Percentiles rank a stretch among this genome's conserved stretches.
Conservation (phyloP, 805 yeast genomes). For the Kodamaea nitidulidarum region DNA sequence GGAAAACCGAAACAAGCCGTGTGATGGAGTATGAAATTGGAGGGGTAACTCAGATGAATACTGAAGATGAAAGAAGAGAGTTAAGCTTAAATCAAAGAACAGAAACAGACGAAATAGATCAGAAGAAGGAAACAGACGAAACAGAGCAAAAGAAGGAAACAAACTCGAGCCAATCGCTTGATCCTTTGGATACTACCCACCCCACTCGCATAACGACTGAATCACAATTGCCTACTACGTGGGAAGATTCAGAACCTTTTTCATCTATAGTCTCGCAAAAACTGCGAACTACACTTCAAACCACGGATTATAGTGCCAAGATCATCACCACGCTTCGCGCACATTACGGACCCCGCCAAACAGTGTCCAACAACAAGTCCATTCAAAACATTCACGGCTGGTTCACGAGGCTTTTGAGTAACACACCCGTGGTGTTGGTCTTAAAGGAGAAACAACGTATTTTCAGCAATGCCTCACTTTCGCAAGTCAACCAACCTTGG, state of each 20-base stretch:
- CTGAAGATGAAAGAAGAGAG: too few species aligned
- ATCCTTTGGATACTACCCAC: too few species aligned
- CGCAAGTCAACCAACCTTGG: conserved; percentile 21
- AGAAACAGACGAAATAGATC: too few species aligned
- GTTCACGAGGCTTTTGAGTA: conserved; percentile 24
- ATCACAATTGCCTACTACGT: too few species aligned
- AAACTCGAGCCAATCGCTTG: too few species aligned
- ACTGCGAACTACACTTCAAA: conserved; percentile 14
- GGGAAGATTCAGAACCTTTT: neutral
- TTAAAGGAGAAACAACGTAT: conserved; percentile 26
- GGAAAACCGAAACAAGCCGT: too few species aligned
- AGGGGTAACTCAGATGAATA: too few species aligned
- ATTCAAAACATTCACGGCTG: conserved; percentile 23
- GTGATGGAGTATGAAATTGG: too few species aligned
- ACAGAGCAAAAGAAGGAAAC: too few species aligned
- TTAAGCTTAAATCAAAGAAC: too few species aligned
- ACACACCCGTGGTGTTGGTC: conserved; percentile 29
- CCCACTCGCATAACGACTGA: too few species aligned
- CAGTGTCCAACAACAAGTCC: conserved; percentile 8
- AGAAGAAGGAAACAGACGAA: too few species aligned
- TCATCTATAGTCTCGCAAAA: conserved; percentile 8
- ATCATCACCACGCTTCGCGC: conserved; percentile 25
- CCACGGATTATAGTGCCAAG: conserved; percentile 23
- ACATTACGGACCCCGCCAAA: conserved; percentile 18
- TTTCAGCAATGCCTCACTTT: conserved; percentile 22